Evolutionary conservation across 139 green algal genomes (phyloP).

Genomic region (Chlamydomonas sp.): DNA sequence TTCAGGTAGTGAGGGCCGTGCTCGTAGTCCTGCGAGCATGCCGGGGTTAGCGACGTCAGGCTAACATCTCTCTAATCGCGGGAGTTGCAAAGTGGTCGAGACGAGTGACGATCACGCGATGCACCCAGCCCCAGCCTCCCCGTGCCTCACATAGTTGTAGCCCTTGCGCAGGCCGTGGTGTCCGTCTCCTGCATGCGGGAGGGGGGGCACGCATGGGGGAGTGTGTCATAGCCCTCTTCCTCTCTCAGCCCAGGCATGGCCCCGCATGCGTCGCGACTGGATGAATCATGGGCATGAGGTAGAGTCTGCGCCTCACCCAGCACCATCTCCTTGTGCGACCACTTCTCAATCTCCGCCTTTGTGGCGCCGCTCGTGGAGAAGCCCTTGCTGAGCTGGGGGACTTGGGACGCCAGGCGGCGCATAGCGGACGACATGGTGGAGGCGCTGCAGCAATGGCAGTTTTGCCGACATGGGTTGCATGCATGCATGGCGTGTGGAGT

Average conservation of each 20-base stretch:
- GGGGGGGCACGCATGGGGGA: too few relatives aligned
- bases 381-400: slow-evolving; percentile 10
- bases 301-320: too few relatives aligned
- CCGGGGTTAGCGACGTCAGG: background rate
- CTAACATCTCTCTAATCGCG: background rate
- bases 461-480: too few relatives aligned
- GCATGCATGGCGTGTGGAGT: too few relatives aligned
- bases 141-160: slow-evolving; percentile 31
- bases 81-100: too few relatives aligned
- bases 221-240: too few relatives aligned
- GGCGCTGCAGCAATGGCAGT: too few relatives aligned
- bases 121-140: too few relatives aligned
- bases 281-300: too few relatives aligned
- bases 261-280: too few relatives aligned
- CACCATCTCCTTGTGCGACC: background rate
- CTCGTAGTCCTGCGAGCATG: slow-evolving; percentile 31
- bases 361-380: slow-evolving; percentile 2
- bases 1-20: slow-evolving; percentile 32
- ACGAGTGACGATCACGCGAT: too few relatives aligned
- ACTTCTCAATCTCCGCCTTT: background rate
- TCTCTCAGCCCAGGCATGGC: too few relatives aligned
- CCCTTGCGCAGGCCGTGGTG: slow-evolving; percentile 29
- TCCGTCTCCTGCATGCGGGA: slow-evolving; percentile 27
- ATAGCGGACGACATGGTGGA: slow-evolving; percentile 8
- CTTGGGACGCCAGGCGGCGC: background rate